Conservation (phyloP, 1,284 basidiomycete genomes). For the Chiua sp. region DNA sequence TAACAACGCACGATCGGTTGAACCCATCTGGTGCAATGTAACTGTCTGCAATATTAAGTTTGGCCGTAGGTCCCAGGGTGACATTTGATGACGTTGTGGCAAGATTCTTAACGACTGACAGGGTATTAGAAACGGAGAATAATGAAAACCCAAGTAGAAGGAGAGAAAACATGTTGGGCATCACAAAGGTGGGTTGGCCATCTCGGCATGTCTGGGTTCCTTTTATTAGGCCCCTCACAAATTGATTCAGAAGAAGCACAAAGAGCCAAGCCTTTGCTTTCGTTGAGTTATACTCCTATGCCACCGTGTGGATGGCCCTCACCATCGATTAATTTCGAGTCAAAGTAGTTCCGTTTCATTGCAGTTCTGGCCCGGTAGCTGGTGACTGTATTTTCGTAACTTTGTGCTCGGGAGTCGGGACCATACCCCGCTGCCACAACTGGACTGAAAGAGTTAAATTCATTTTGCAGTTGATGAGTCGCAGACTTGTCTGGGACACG, state of each 20-base stretch:
- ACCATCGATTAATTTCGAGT: background rate
- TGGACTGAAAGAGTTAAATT: background rate
- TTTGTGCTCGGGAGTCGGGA: background rate
- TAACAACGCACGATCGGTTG: slow-evolving; percentile 33
- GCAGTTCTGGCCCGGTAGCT: background rate
- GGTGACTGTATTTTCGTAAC: background rate
- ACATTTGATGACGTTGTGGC: slow-evolving; percentile 1
- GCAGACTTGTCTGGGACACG: background rate
- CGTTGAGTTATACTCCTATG: background rate
- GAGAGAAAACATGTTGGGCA: slow-evolving; percentile 5
- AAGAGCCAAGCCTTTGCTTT: background rate
- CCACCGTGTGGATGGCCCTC: background rate
- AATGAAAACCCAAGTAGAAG: slow-evolving; percentile 15
- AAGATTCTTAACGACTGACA: background rate
- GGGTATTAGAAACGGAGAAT: slow-evolving; percentile 7
- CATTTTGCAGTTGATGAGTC: background rate
- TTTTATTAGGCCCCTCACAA: slow-evolving; percentile 15
- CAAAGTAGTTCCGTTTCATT: background rate
- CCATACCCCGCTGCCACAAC: background rate
- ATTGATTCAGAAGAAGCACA: background rate
- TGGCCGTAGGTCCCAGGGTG: slow-evolving; percentile 21
- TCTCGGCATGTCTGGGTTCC: background rate
- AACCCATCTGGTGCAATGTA: slow-evolving; percentile 42
- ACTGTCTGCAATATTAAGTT: slow-evolving; percentile 30
- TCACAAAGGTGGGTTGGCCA: too few species aligned